phyloP scores from a whole-genome alignment of 2,329 filamentous ascomycete genomes.

The Elsinoe arachidis region DNA sequence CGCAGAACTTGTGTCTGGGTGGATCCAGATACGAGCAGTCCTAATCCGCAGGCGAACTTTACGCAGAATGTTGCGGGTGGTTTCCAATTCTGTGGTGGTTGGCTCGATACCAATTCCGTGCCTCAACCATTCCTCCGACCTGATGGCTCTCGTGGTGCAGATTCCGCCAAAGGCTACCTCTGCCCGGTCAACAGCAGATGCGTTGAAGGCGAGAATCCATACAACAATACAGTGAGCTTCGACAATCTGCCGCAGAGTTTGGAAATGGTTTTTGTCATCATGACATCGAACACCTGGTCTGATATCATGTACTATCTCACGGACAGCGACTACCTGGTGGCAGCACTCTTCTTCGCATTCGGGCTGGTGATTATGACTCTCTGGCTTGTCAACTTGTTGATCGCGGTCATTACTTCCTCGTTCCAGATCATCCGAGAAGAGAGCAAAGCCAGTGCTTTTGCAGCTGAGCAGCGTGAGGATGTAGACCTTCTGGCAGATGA shows the following conservation, averaged over 20 bases:
- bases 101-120: constrained; percentile 51
- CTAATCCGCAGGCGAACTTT: constrained; percentile 41
- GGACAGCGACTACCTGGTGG: constrained; percentile 80
- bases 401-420: constrained; percentile 95
- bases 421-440: constrained; percentile 98
- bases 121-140: constrained; percentile 42
- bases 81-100: constrained; percentile 78
- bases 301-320: constrained; percentile 91
- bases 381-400: constrained; percentile 89
- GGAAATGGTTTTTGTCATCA: constrained; percentile 93
- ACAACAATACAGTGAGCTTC: constrained; percentile 80
- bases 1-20: constrained; percentile 44
- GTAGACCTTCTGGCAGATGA: constrained; percentile 31
- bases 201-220: constrained; percentile 69
- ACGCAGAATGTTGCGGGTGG: constrained; percentile 41
- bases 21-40: constrained; percentile 38
- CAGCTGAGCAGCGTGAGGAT: constrained; percentile 49
- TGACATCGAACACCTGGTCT: constrained; percentile 95
- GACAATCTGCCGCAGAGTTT: constrained; percentile 90
- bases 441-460: constrained; percentile 88
- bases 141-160: constrained; percentile 44
- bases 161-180: constrained; percentile 69
- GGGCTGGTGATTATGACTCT: constrained; percentile 86
- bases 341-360: constrained; percentile 65
- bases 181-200: constrained; percentile 80